Percentiles rank a stretch among this genome's conserved stretches.
phyloP scores from a whole-genome alignment of 1,284 basidiomycete genomes.

The Paramarasmius palmivorus region DNA sequence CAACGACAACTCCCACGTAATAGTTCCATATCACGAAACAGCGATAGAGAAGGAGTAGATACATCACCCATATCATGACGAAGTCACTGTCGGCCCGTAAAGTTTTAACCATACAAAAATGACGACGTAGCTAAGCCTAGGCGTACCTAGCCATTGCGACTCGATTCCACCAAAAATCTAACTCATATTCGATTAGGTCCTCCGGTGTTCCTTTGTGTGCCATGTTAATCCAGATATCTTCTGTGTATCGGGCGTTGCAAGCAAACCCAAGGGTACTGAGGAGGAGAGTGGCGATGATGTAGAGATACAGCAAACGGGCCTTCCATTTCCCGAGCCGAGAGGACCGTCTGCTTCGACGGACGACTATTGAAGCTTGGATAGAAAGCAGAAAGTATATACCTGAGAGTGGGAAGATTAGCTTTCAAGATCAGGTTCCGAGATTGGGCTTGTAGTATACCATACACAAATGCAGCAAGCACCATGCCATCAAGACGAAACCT shows the following conservation, averaged over 20 bases:
- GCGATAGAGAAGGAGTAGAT: slow-evolving; percentile 23
- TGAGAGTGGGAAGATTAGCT: not conserved
- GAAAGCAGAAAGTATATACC: slow-evolving; percentile 7
- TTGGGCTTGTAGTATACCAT: not conserved
- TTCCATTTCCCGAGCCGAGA: not conserved
- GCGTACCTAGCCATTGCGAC: slow-evolving; percentile 25
- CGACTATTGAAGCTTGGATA: not conserved
- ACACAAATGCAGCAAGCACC: slow-evolving; percentile 1
- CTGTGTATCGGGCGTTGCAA: slow-evolving; percentile 28
- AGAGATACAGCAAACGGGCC: slow-evolving; percentile 5
- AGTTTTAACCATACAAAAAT: no score
- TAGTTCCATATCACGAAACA: slow-evolving; percentile 28
- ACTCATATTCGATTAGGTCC: slow-evolving; percentile 23
- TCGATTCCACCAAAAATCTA: slow-evolving; percentile 24
- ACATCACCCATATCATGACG: slow-evolving; percentile 10
- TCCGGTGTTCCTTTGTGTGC: slow-evolving; percentile 22
- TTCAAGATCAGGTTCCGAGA: no score
- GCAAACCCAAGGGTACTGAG: slow-evolving; percentile 30
- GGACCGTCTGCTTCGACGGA: slow-evolving; percentile 11
- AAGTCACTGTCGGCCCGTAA: slow-evolving; percentile 4
- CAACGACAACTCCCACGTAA: slow-evolving; percentile 16
- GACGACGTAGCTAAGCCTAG: no score
- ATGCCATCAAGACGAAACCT: slow-evolving; percentile 1
- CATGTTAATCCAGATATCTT: slow-evolving; percentile 34
- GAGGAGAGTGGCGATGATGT: slow-evolving; percentile 26